Base-by-base conservation (phyloP, 2,329 filamentous ascomycete species). In the Diaporthe vexans region DNA sequence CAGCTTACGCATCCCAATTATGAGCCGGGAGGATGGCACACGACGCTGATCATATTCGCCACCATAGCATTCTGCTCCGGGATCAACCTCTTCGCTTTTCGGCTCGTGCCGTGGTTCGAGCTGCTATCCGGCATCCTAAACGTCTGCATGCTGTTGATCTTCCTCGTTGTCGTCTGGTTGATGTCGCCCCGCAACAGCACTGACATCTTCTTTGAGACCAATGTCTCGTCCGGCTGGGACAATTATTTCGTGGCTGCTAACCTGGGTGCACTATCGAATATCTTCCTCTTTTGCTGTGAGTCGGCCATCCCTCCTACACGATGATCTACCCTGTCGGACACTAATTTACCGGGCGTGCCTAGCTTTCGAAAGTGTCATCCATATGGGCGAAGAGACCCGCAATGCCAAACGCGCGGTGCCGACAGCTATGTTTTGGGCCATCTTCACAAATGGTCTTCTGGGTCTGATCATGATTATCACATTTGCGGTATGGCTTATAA, bases 321-420 rank as follows among this genome's bases (percentile, higher is more conserved):
- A 29, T 2, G 4, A 29, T 29, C 29, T 29, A 29, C 29, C 2
- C 29, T 4, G n/a, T 19, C 10, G n/a, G 15, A 15, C 37, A 21
- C 56, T 58, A 15, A 58, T 9, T 5, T 15, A 4, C 4, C 9
- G 3, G 5, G 19, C 1, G n/a, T 2, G 10, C 21, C 10, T 7
- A 84, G 86, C 86, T 15, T 86, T 86, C 67, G 86, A 88, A 59
- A 83, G 85, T 13, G 84, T 84, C 17, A 81, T 88, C 0, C 86
- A 88, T 73, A 86, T 87, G 83, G 84, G 84, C 33, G 84, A 86
- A 76, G 84, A 86, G 77, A 84, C 85, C 8, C 80, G 82, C 7
- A 81, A 86, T 71, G 83, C 86, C 3, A 85, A 85, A 67, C 82
- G 84, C 21, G 84, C 85, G 1, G 83, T 88, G 1, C 87, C 86